These are phyloP conservation scores for Penicillium sp. DNA, from an alignment of 2,329 filamentous ascomycete species.

Conservation along the genomic window DNA sequence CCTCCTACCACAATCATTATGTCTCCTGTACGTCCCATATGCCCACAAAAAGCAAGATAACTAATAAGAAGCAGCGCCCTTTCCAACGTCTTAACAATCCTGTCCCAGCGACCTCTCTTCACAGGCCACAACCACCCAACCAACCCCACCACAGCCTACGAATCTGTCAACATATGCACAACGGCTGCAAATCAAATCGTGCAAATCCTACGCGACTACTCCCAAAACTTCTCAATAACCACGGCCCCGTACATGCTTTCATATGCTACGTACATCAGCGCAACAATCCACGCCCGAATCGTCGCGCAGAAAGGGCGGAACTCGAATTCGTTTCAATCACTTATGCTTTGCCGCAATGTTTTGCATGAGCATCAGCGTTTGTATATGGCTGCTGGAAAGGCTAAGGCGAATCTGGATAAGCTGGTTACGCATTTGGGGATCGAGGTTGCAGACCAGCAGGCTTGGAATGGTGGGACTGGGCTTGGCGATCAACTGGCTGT, in stretches of 20 bases:
- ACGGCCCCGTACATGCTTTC: conserved; percentile 49
- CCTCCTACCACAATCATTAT: conserved; percentile 21
- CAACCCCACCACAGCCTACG: conserved; percentile 20
- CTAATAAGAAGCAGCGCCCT: conserved; percentile 21
- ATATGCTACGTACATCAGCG: conserved; percentile 56
- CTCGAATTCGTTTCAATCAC: conserved; percentile 28
- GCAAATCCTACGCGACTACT: conserved; percentile 37
- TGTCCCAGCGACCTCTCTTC: conserved; percentile 45
- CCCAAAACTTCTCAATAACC: conserved; percentile 41
- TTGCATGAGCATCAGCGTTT: conserved; percentile 19
- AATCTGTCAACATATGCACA: conserved; percentile 34
- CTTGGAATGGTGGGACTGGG: neutral
- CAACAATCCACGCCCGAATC: conserved; percentile 54
- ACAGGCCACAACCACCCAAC: conserved; percentile 20
- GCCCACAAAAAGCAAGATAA: neutral
- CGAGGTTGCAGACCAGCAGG: neutral
- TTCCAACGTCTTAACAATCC: conserved; percentile 44
- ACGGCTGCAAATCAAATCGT: conserved; percentile 37
- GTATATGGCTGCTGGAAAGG: conserved; percentile 25
- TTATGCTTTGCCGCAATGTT: conserved; percentile 21
- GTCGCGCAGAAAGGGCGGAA: conserved; percentile 34
- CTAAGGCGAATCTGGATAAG: conserved; percentile 21
- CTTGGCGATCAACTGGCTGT: neutral
- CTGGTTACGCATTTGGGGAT: conserved; percentile 21
- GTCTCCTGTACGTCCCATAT: conserved; percentile 16